phyloP scores from a whole-genome alignment of 768 basidiomycete genomes.

The Termitomyces sp. region DNA sequence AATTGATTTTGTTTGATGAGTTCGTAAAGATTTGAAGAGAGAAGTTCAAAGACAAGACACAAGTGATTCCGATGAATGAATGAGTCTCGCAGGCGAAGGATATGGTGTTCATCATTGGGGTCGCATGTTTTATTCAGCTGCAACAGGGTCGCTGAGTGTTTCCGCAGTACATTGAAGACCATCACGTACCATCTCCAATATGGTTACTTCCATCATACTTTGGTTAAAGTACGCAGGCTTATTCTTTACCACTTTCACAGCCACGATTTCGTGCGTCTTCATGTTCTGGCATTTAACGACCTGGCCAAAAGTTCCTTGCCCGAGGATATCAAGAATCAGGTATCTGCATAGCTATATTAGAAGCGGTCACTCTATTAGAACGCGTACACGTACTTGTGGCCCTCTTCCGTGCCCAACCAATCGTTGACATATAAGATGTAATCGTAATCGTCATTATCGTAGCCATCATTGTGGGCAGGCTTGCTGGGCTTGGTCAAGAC shows the following conservation, averaged over 20 bases:
- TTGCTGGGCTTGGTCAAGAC: slow-evolving; percentile 98
- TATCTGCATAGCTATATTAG: slow-evolving; percentile 49
- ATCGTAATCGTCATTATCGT: slow-evolving; percentile 98
- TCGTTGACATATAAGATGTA: slow-evolving; percentile 99
- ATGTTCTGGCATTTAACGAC: slow-evolving; percentile 99
- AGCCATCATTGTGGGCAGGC: slow-evolving; percentile 92
- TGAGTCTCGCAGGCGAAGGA: slow-evolving; percentile 88
- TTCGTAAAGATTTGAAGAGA: slow-evolving; percentile 97
- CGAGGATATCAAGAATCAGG: slow-evolving; percentile 94
- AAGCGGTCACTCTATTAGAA: slow-evolving; percentile 4
- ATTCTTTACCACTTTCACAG: slow-evolving; percentile 99
- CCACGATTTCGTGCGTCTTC: slow-evolving; percentile 98
- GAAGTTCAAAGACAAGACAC: slow-evolving; percentile 95
- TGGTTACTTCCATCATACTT: slow-evolving; percentile 99
- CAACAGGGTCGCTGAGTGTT: slow-evolving; percentile 5
- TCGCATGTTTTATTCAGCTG: slow-evolving; percentile 94
- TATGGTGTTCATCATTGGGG: slow-evolving; percentile 93
- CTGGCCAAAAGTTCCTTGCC: slow-evolving; percentile 98
- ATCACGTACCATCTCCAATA: slow-evolving; percentile 81
- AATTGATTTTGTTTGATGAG: slow-evolving; percentile 99
- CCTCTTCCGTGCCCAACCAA: slow-evolving; percentile 90
- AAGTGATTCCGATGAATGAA: slow-evolving; percentile 97
- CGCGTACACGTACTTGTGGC: slow-evolving; percentile 70
- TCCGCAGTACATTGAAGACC: not conserved
- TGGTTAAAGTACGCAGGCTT: slow-evolving; percentile 99